phyloP scores from a whole-genome alignment of 2,329 filamentous ascomycete genomes.

The Cadophora sp. region DNA sequence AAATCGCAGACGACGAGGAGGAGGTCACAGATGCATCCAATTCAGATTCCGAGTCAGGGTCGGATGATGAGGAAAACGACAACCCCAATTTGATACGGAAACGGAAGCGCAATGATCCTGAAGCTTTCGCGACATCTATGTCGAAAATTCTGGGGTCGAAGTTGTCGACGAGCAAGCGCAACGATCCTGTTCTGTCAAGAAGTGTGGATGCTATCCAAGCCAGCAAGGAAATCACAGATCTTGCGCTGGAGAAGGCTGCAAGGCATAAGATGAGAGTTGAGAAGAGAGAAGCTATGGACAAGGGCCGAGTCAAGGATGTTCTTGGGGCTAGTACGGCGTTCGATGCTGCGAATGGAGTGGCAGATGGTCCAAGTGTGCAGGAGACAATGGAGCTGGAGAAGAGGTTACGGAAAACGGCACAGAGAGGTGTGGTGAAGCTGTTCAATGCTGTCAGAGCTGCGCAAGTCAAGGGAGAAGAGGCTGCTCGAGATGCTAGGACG shows the following conservation, averaged over 20 bases:
- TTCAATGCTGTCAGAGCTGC: slow-evolving; percentile 96
- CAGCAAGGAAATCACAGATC: slow-evolving; percentile 74
- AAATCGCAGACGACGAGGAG: slow-evolving; percentile 30
- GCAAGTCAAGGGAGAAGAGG: slow-evolving; percentile 85
- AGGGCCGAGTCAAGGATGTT: slow-evolving; percentile 88
- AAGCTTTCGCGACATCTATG: slow-evolving; percentile 90
- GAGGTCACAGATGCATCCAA: slow-evolving; percentile 48
- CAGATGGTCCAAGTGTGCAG: slow-evolving; percentile 54
- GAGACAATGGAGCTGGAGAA: slow-evolving; percentile 75
- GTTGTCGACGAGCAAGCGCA: slow-evolving; percentile 78
- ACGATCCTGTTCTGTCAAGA: slow-evolving; percentile 90
- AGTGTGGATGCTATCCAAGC: slow-evolving; percentile 77
- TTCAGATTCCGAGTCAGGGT: slow-evolving; percentile 44
- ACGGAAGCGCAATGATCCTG: slow-evolving; percentile 90
- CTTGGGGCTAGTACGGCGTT: slow-evolving; percentile 64
- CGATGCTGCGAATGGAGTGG: slow-evolving; percentile 54
- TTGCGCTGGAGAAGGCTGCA: slow-evolving; percentile 82
- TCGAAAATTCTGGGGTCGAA: slow-evolving; percentile 93
- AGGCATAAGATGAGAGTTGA: slow-evolving; percentile 80
- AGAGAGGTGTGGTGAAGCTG: slow-evolving; percentile 92
- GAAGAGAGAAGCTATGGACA: slow-evolving; percentile 79
- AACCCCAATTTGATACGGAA: slow-evolving; percentile 55
- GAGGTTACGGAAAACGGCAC: slow-evolving; percentile 83
- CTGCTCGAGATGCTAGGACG: slow-evolving; percentile 71
- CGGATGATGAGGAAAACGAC: slow-evolving; percentile 49